phyloP scores from a whole-genome alignment of 1,284 basidiomycete species.

The Fomitiporia mediterranea region DNA sequence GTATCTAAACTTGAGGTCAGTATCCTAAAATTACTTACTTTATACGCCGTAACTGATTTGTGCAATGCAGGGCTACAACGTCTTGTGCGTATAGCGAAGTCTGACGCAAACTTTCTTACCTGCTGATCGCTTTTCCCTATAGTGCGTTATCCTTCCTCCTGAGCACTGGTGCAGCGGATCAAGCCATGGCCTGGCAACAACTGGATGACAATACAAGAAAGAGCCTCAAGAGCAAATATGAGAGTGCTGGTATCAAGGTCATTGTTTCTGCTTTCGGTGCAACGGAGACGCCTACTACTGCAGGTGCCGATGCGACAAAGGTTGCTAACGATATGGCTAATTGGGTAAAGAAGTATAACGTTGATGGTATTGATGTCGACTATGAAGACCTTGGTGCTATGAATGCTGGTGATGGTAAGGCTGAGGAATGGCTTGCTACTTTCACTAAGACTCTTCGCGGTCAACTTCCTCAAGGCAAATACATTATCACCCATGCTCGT shows the following conservation, averaged over 20 bases:
- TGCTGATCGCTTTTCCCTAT: neutral
- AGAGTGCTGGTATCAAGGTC: constrained; percentile 25
- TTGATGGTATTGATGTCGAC: constrained; percentile 21
- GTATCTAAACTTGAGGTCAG: constrained; percentile 12
- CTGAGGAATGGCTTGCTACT: constrained; percentile 25
- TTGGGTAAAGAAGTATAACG: constrained; percentile 23
- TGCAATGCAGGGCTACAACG: constrained; percentile 18
- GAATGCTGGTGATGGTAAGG: constrained; percentile 24
- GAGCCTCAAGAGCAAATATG: constrained; percentile 23
- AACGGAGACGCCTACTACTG: constrained; percentile 22
- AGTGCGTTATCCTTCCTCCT: constrained; percentile 25
- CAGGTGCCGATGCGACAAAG: constrained; percentile 19
- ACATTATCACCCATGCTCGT: constrained; percentile 27
- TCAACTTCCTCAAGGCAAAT: constrained; percentile 24
- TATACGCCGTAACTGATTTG: neutral
- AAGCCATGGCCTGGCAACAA: constrained; percentile 23
- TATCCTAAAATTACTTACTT: neutral
- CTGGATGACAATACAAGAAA: constrained; percentile 21
- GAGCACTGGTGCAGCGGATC: constrained; percentile 21
- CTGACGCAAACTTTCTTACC: constrained; percentile 13
- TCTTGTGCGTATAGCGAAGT: constrained; percentile 17
- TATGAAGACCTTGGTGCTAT: constrained; percentile 26
- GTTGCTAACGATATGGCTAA: constrained; percentile 22
- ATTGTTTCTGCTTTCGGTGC: constrained; percentile 26
- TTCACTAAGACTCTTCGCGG: constrained; percentile 27